phyloP scores from a whole-genome alignment of 495 filamentous ascomycete species.

The Hypoxylon subgilvum region DNA sequence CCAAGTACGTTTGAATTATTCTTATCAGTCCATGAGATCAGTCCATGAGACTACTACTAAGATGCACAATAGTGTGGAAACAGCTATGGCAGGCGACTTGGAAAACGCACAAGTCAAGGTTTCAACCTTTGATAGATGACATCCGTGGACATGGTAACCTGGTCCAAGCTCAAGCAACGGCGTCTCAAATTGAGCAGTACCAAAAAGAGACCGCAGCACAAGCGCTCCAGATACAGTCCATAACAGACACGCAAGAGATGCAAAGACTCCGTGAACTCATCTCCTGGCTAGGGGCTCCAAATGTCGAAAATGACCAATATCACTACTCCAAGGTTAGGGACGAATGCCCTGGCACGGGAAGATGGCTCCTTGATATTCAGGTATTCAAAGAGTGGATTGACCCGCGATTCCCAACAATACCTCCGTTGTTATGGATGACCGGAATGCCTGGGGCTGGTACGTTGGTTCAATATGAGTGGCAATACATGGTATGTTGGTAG shows the following conservation, averaged over 20 bases:
- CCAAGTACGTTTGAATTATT: conserved; percentile 12
- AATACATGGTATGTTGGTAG: not conserved
- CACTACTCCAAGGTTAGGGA: conserved; percentile 19
- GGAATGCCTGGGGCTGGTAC: conserved; percentile 49
- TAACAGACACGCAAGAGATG: not conserved
- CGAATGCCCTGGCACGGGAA: conserved; percentile 24
- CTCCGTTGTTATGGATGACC: conserved; percentile 41
- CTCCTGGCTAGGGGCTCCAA: not conserved
- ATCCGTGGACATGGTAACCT: not conserved
- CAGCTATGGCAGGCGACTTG: not conserved
- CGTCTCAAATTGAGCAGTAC: not conserved
- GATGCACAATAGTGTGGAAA: not conserved
- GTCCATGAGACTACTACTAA: not conserved
- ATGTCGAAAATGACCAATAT: conserved; percentile 24
- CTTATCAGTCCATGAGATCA: too few species aligned
- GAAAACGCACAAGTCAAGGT: not conserved
- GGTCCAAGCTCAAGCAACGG: not conserved
- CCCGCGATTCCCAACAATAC: not conserved
- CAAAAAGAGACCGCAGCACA: not conserved
- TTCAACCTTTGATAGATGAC: not conserved
- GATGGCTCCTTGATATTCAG: conserved; percentile 35
- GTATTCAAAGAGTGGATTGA: conserved; percentile 32
- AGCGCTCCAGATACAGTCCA: not conserved
- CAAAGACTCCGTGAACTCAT: not conserved
- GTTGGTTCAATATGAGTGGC: not conserved